Conservation (phyloP, 2,329 filamentous ascomycete genomes). For the Ceratocystis ficicola region DNA sequence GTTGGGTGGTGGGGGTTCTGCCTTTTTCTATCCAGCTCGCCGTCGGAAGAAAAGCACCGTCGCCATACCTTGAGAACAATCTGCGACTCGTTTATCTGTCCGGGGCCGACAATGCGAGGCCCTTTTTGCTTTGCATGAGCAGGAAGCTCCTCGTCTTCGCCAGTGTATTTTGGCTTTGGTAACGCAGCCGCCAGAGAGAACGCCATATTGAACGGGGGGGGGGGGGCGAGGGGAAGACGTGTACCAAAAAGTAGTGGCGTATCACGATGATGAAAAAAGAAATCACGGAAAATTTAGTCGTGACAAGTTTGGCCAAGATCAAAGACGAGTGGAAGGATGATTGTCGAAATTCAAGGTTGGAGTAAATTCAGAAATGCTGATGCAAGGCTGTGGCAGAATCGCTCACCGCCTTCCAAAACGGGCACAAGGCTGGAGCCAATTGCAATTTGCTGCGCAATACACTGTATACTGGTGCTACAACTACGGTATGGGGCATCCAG, state of each 20-base stretch:
- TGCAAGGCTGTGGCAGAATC: conserved; percentile 16
- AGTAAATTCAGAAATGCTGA: not conserved
- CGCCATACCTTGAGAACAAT: conserved; percentile 58
- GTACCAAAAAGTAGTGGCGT: not conserved
- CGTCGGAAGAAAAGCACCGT: not conserved
- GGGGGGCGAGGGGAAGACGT: not conserved
- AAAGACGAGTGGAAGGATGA: no score
- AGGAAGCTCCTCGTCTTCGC: conserved; percentile 73
- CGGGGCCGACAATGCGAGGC: conserved; percentile 67
- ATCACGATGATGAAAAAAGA: not conserved
- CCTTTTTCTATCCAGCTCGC: not conserved
- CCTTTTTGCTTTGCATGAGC: conserved; percentile 61
- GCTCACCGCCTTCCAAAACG: conserved; percentile 13
- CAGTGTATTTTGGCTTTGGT: conserved; percentile 82
- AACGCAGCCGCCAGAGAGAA: conserved; percentile 66
- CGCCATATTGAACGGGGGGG: conserved; percentile 36
- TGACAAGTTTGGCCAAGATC: no score
- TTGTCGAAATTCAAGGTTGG: not conserved
- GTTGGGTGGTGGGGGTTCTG: no score
- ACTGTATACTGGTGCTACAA: no score
- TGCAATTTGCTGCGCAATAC: no score
- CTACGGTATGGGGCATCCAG: no score
- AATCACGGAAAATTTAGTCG: not conserved
- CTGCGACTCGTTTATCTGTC: conserved; percentile 72
- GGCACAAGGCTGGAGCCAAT: no score